These are phyloP conservation scores for Alternaria sp. DNA, from an alignment of 2,329 filamentous ascomycete genomes.

Conservation along the genomic window DNA sequence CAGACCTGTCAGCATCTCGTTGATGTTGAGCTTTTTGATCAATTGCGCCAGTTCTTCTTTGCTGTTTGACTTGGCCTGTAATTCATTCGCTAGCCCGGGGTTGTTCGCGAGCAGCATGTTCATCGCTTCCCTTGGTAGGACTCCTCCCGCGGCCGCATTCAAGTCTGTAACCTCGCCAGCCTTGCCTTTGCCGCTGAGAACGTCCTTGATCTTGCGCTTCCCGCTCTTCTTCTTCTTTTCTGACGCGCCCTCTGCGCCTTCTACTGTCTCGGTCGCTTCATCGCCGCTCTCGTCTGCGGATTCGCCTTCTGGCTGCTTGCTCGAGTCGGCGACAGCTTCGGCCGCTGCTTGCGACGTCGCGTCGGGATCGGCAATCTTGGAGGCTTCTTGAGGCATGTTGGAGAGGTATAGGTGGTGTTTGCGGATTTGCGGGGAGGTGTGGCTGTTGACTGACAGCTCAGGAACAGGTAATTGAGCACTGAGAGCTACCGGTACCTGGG, in stretches of 20 bases:
- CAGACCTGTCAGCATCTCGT: conserved; percentile 77
- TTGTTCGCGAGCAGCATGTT: conserved; percentile 50
- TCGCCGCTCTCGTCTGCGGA: conserved; percentile 46
- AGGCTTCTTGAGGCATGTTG: conserved; percentile 61
- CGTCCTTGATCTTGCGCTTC: conserved; percentile 66
- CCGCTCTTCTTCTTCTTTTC: conserved; percentile 74
- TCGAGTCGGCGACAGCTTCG: conserved; percentile 51
- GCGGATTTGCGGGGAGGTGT: conserved; percentile 30
- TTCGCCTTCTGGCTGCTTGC: conserved; percentile 39
- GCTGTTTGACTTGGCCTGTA: conserved; percentile 43
- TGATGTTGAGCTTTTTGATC: conserved; percentile 69
- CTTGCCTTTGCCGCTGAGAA: conserved; percentile 50
- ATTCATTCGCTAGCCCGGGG: conserved; percentile 51
- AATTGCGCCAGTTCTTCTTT: conserved; percentile 54
- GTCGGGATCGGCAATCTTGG: conserved; percentile 66
- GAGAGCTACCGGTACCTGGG: conserved; percentile 13
- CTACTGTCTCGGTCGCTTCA: conserved; percentile 51
- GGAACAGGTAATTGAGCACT: conserved; percentile 23
- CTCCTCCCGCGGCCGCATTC: conserved; percentile 41
- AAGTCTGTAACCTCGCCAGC: conserved; percentile 34
- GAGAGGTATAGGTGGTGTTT: conserved; percentile 1
- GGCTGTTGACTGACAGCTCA: conserved; percentile 15
- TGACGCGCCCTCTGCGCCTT: conserved; percentile 39
- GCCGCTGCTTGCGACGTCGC: conserved; percentile 59
- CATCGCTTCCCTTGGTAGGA: conserved; percentile 51